Evolutionary conservation across 441 rosid species (phyloP), one percentile per base, ranked within the genome.

Genomic region (Croton laevigatus): DNA sequence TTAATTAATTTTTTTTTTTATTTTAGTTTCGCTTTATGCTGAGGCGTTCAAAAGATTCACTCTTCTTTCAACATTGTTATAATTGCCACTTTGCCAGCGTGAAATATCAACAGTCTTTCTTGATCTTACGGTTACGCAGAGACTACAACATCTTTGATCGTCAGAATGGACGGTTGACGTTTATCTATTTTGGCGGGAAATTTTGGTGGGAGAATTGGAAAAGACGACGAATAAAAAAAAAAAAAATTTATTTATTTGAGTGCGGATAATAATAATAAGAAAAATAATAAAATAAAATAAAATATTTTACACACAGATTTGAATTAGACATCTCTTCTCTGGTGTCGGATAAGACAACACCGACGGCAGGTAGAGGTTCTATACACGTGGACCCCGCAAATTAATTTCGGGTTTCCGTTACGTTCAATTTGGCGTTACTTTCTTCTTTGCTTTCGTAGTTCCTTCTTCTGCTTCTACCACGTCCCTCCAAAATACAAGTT

Each of bases 151-250:
- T 19, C 0, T 2, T 0, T 1, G 36, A 23, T 49, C 42, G 32
- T 71, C 46, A 20, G 14, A 3, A 52, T 72, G 36, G 36, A 82
- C 78, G 83, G 82, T 11, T 66, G 55, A 38, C 6, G 52, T 40
- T 73, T 57, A 53, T 68, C 60, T 1, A 5, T 5, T 69, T 52
- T 79, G 87, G 87, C 89, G 89, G 86, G 89, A 83, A 85, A 76
- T 11, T 74, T 42, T 22, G 68, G 78, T 65, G 81, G 82, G 78
- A 78, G 76, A 77, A 54, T 20, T 0, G 3, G 10, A 54, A 54
- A 38, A 38, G 23, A 49, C 20, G 53, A 19, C 20, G 19, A 49
- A 14, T 14, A 14, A 5, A 6, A 37, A 60, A 14, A 16, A 13
- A 46, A 12, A 10, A 13, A 13, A 49, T 4, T 4, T 14, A 49